A percentile compares a stretch with the other conserved stretches of the same genome.
Conservation (phyloP, 1,284 basidiomycete species). For the Cutaneotrichosporon sp. region DNA sequence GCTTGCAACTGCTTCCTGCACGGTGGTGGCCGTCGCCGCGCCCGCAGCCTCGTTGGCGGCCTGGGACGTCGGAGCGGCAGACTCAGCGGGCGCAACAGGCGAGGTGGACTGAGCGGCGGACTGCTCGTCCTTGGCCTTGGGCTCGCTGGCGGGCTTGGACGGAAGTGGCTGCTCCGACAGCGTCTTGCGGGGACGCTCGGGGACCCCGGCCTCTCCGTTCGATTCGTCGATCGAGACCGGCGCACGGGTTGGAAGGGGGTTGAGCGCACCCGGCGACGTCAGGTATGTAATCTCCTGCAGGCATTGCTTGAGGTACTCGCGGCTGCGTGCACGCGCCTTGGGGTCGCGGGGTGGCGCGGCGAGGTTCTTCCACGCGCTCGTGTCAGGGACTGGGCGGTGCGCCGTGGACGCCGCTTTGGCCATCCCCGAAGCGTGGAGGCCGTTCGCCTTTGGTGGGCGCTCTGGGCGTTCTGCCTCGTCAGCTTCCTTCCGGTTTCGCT, state of each 20-base stretch:
- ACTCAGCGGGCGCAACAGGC: neutral
- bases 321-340: constrained; percentile 87
- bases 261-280: constrained; percentile 94
- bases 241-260: constrained; percentile 86
- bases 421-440: constrained; percentile 29
- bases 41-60: neutral
- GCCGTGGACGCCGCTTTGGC: constrained; percentile 29
- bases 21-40: neutral
- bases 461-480: constrained; percentile 12
- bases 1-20: neutral
- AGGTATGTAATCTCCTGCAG: constrained; percentile 97
- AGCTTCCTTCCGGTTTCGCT: neutral
- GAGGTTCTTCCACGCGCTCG: constrained; percentile 63
- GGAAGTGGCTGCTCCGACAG: constrained; percentile 40
- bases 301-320: constrained; percentile 98
- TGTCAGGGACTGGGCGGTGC: constrained; percentile 29
- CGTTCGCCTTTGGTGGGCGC: constrained; percentile 32
- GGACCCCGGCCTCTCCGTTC: constrained; percentile 7
- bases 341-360: constrained; percentile 74
- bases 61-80: neutral
- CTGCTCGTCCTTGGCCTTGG: constrained; percentile 9
- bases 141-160: neutral
- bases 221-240: constrained; percentile 41
- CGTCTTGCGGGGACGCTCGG: constrained; percentile 43
- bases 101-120: neutral